phyloP scores from a whole-genome alignment of 148 eudicot genomes.

The Gaultheria prostrata region DNA sequence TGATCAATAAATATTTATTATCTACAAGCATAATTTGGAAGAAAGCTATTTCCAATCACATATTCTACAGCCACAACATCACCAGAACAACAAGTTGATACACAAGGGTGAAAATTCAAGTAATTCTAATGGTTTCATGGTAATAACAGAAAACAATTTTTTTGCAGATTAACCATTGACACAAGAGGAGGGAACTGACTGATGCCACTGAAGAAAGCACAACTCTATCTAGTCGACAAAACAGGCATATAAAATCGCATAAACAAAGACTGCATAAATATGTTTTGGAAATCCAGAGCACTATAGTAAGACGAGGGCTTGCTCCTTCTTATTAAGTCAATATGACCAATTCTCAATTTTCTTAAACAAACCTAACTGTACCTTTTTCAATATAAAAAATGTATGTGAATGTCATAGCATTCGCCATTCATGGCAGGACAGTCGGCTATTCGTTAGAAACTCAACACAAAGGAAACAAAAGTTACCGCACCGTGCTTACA shows the following conservation, averaged over 20 bases:
- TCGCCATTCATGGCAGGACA: background rate
- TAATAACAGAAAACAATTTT: background rate
- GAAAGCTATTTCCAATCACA: background rate
- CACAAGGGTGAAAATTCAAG: background rate
- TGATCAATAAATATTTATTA: constrained; percentile 7
- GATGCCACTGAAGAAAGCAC: background rate
- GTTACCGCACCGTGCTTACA: background rate
- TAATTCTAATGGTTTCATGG: background rate
- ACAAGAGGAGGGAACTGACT: background rate
- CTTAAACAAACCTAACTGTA: background rate
- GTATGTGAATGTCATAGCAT: background rate
- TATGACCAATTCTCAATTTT: background rate
- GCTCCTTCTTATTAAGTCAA: background rate
- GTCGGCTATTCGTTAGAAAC: background rate
- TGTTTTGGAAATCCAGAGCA: background rate
- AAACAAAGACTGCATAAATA: background rate
- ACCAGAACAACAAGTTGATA: background rate
- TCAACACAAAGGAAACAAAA: background rate
- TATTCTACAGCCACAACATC: background rate
- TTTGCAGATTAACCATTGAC: background rate
- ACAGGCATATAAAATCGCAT: background rate
- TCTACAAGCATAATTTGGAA: background rate
- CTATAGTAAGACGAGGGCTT: background rate
- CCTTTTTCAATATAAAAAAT: no score
- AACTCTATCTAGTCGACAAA: background rate